Percentiles rank a stretch among this genome's conserved stretches.
Conservation (phyloP, 306 rosid genomes). For the Glycine latifolia region DNA sequence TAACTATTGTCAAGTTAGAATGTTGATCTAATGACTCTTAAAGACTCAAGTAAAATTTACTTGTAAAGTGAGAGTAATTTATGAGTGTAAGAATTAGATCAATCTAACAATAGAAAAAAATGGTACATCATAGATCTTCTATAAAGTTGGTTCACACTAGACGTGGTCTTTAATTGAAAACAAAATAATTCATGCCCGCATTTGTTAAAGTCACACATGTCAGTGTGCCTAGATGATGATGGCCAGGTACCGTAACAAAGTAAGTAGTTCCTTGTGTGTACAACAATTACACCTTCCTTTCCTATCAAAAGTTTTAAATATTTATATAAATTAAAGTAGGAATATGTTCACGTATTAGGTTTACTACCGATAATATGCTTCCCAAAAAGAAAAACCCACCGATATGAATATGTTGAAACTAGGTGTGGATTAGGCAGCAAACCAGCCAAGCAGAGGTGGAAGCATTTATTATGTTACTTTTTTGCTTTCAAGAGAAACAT, state of each 20-base stretch:
- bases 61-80: too few relatives aligned
- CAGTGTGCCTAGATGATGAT: background rate
- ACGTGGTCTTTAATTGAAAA: background rate
- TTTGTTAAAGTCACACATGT: background rate
- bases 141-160: too few relatives aligned
- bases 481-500: background rate
- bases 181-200: background rate
- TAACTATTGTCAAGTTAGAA: too few relatives aligned
- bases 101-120: too few relatives aligned
- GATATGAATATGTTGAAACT: background rate
- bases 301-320: background rate
- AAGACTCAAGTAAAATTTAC: too few relatives aligned
- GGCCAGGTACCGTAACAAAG: background rate
- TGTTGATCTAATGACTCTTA: too few relatives aligned
- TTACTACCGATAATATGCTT: background rate
- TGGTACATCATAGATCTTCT: too few relatives aligned
- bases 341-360: slow-evolving; percentile 34
- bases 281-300: background rate
- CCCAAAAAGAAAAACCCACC: too few relatives aligned
- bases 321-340: slow-evolving; percentile 16
- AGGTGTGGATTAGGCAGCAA: background rate
- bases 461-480: slow-evolving; percentile 25
- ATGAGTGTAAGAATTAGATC: too few relatives aligned
- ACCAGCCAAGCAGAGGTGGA: background rate
- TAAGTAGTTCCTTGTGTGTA: background rate